These are phyloP conservation scores for Colletotrichum lini DNA, from an alignment of 2,329 filamentous ascomycete genomes.

Conservation along the genomic window DNA sequence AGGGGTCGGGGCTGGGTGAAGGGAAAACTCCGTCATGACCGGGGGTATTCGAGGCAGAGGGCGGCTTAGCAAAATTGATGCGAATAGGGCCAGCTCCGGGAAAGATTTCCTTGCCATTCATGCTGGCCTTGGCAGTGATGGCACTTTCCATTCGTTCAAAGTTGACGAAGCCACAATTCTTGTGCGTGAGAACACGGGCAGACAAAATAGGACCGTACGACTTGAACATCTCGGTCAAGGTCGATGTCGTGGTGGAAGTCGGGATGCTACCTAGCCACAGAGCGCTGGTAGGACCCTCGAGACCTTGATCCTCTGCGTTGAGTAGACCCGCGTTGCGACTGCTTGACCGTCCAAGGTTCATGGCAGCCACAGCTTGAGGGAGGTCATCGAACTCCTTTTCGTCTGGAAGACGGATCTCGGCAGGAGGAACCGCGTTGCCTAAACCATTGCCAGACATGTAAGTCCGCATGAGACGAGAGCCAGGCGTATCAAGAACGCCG, in stretches of 20 bases:
- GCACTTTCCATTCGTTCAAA: conserved; percentile 94
- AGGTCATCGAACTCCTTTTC: conserved; percentile 85
- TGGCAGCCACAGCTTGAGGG: conserved; percentile 84
- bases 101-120: conserved; percentile 99
- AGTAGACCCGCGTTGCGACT: conserved; percentile 78
- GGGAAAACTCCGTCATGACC: conserved; percentile 90
- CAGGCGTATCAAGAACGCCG: conserved; percentile 87
- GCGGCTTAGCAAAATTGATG: conserved; percentile 98
- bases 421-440: conserved; percentile 81
- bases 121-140: conserved; percentile 85
- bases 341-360: conserved; percentile 79
- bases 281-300: conserved; percentile 92
- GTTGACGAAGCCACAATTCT: conserved; percentile 99
- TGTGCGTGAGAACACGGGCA: conserved; percentile 94
- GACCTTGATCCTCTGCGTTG: conserved; percentile 80
- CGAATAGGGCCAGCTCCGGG: conserved; percentile 94
- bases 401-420: conserved; percentile 82
- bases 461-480: conserved; percentile 75
- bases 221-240: conserved; percentile 94
- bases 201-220: conserved; percentile 93
- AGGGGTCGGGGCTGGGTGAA: conserved; percentile 92
- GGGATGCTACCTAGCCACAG: conserved; percentile 98
- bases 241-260: conserved; percentile 95
- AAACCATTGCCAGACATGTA: conserved; percentile 84
- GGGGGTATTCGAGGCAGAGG: conserved; percentile 89